A percentile compares a stretch with the other conserved stretches of the same genome.
These are phyloP conservation scores for Sporothrix brasiliensis DNA, from an alignment of 2,329 filamentous ascomycete genomes.

Conservation along the genomic window DNA sequence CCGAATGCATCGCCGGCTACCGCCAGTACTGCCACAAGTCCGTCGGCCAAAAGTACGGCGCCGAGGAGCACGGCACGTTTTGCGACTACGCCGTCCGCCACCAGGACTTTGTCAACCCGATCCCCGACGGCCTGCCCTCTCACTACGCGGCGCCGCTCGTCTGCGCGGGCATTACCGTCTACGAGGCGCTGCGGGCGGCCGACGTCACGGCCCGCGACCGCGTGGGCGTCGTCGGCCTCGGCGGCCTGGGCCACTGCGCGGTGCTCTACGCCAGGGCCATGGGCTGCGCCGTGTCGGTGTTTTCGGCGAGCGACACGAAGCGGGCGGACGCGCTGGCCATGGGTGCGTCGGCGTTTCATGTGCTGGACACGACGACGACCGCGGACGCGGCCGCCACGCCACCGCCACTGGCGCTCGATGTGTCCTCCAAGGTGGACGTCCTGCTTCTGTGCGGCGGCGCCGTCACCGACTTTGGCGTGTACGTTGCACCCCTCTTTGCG, in stretches of 20 bases:
- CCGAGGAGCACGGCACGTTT: slow-evolving; percentile 27
- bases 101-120: slow-evolving; percentile 31
- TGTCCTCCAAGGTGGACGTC: slow-evolving; percentile 53
- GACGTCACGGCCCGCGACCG: slow-evolving; percentile 30
- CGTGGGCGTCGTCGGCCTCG: slow-evolving; percentile 49
- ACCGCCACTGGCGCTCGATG: background rate
- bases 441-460: slow-evolving; percentile 39
- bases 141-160: slow-evolving; percentile 26
- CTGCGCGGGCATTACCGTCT: slow-evolving; percentile 43
- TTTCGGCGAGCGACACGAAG: slow-evolving; percentile 28
- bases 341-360: background rate
- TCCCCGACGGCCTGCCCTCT: slow-evolving; percentile 18
- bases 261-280: slow-evolving; percentile 59
- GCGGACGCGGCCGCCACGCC: background rate
- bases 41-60: slow-evolving; percentile 26
- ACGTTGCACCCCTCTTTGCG: background rate
- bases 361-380: background rate
- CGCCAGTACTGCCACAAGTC: slow-evolving; percentile 28
- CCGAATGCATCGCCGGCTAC: slow-evolving; percentile 27
- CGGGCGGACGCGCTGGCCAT: background rate
- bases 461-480: slow-evolving; percentile 12
- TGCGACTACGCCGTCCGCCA: slow-evolving; percentile 29
- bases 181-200: slow-evolving; percentile 40
- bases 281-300: slow-evolving; percentile 33
- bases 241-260: slow-evolving; percentile 65